Conservation (phyloP, 768 basidiomycete genomes). For the Mycena olivaceomarginata region DNA sequence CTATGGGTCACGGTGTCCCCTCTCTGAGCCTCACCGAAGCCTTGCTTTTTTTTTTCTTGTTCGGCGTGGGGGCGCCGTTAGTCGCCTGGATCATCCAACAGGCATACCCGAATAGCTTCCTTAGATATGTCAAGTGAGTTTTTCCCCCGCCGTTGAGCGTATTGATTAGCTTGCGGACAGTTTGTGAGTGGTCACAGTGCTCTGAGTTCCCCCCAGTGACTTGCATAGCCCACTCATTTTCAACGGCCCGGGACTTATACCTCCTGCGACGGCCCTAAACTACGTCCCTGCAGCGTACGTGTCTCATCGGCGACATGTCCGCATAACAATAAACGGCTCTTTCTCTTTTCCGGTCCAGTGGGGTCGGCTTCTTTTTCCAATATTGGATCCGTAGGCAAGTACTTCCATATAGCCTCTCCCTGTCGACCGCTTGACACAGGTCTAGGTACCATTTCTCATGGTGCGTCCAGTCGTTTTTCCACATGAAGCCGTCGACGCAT, state of each 20-base stretch:
- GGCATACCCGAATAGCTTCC: slow-evolving; percentile 74
- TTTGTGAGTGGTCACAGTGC: slow-evolving; percentile 46
- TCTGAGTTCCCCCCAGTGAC: background rate
- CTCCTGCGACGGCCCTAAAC: slow-evolving; percentile 90
- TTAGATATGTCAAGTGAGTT: slow-evolving; percentile 79
- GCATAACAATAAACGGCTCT: background rate
- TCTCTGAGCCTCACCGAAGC: no score
- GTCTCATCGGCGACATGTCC: background rate
- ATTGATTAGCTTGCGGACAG: slow-evolving; percentile 44
- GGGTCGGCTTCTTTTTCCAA: slow-evolving; percentile 86
- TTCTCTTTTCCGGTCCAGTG: slow-evolving; percentile 41
- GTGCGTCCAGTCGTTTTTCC: no score
- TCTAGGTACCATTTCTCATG: no score
- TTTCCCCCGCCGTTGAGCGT: slow-evolving; percentile 10
- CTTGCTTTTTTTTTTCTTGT: slow-evolving; percentile 83
- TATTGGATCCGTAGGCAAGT: slow-evolving; percentile 70
- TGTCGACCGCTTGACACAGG: no score
- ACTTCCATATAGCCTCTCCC: background rate
- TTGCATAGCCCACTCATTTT: slow-evolving; percentile 68
- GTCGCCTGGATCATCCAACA: slow-evolving; percentile 74
- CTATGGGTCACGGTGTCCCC: no score
- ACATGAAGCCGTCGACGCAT: no score
- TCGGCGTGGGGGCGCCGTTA: slow-evolving; percentile 77
- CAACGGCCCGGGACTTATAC: slow-evolving; percentile 79
- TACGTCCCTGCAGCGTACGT: slow-evolving; percentile 82